Conservation (phyloP, 176 grass and related monocot genomes). For the Carex pumila region DNA sequence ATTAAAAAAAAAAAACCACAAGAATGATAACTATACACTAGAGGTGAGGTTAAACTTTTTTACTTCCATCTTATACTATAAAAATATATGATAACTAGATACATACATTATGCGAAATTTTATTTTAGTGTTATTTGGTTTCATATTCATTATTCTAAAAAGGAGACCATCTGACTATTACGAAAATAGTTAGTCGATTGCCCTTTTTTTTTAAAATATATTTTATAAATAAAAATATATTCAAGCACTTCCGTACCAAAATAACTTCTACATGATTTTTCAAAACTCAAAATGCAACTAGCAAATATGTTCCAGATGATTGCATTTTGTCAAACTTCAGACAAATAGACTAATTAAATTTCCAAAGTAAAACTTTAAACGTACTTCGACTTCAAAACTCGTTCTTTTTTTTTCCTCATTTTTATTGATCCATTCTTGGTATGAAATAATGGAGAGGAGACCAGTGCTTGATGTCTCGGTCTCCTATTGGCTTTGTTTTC, state of each 20-base stretch:
- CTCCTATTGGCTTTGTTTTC: neutral
- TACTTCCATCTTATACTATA: too few species aligned
- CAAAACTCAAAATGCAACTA: neutral
- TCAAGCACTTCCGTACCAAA: neutral
- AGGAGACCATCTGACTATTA: too few species aligned
- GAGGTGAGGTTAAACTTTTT: too few species aligned
- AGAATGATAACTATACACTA: too few species aligned
- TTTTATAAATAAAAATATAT: neutral
- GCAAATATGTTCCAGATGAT: neutral
- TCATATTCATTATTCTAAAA: too few species aligned
- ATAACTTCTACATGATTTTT: neutral
- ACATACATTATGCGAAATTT: too few species aligned
- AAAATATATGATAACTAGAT: too few species aligned
- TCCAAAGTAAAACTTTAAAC: neutral
- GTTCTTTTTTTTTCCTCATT: neutral
- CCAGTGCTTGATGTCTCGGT: neutral
- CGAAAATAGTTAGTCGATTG: too few species aligned
- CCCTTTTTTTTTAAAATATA: neutral
- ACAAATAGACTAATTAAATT: neutral
- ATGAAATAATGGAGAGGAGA: constrained; percentile 1
- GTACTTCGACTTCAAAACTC: too few species aligned
- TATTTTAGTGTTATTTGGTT: too few species aligned
- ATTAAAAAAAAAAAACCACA: too few species aligned
- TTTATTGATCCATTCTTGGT: neutral
- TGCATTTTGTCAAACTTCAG: neutral